Evolutionary conservation across 768 basidiomycete genomes (phyloP).

Genomic region (Collybiopsis confluens): DNA sequence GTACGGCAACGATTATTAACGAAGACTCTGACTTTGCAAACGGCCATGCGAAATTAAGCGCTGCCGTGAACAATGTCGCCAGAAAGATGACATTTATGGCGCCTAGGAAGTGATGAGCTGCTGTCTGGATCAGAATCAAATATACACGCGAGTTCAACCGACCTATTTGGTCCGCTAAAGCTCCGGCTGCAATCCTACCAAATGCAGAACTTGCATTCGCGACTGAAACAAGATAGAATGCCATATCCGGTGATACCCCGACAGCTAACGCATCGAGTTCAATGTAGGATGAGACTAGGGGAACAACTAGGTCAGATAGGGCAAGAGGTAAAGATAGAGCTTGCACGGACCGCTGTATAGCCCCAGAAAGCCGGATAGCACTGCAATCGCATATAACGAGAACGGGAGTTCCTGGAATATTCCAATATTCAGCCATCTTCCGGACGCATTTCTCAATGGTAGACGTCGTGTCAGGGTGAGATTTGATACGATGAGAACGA

Average conservation of each 20-base stretch:
- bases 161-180: slow-evolving; percentile 54
- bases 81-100: slow-evolving; percentile 66
- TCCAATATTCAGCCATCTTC: slow-evolving; percentile 53
- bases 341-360: slow-evolving; percentile 53
- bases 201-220: slow-evolving; percentile 42
- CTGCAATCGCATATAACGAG: slow-evolving; percentile 51
- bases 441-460: slow-evolving; percentile 47
- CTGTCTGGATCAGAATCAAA: slow-evolving; percentile 42
- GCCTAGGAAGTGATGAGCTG: slow-evolving; percentile 31
- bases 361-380: slow-evolving; percentile 57
- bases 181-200: slow-evolving; percentile 50
- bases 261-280: slow-evolving; percentile 33
- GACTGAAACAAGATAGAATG: slow-evolving; percentile 41
- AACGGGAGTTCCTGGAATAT: slow-evolving; percentile 53
- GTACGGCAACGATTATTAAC: slow-evolving; percentile 20
- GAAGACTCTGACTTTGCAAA: slow-evolving; percentile 40
- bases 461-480: slow-evolving; percentile 51
- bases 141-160: slow-evolving; percentile 33
- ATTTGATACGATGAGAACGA: slow-evolving; percentile 51
- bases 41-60: slow-evolving; percentile 71
- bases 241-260: slow-evolving; percentile 31
- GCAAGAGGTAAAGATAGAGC: slow-evolving; percentile 25
- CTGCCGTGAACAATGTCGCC: slow-evolving; percentile 50
- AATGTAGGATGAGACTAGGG: slow-evolving; percentile 49
- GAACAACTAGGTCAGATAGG: slow-evolving; percentile 16